Evolutionary conservation across 257 asterid species (phyloP).

Genomic region (Ligustrum vulgare): DNA sequence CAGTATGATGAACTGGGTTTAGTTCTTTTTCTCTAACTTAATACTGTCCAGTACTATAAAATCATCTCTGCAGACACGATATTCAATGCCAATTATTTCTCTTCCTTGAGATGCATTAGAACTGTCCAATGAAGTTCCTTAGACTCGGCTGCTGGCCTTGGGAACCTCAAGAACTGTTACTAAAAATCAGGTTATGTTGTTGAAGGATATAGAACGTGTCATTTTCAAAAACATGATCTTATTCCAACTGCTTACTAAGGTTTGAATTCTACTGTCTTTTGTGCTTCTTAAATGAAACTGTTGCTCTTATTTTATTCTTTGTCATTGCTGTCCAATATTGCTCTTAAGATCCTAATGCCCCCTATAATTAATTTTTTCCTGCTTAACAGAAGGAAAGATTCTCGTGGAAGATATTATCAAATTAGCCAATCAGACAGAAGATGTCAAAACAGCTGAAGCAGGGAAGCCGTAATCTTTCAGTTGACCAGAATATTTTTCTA

Average conservation of each 20-base stretch:
- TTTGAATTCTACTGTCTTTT: constrained; percentile 1
- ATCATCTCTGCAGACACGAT: not conserved
- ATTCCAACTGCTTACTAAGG: not conserved
- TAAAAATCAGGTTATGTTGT: too few relatives aligned
- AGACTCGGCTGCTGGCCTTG: not conserved
- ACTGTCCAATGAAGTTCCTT: too few relatives aligned
- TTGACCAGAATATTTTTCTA: too few relatives aligned
- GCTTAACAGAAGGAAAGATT: constrained; percentile 78
- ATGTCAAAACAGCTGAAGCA: constrained; percentile 49
- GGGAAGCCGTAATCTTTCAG: constrained; percentile 40
- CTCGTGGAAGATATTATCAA: constrained; percentile 85
- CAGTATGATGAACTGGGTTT: not conserved
- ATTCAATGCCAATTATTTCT: not conserved
- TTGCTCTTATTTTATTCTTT: not conserved
- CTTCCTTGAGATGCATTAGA: too few relatives aligned
- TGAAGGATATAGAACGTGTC: not conserved
- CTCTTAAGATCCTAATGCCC: not conserved
- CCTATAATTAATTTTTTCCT: constrained; percentile 9
- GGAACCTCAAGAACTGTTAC: not conserved
- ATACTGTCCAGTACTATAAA: not conserved
- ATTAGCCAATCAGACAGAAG: constrained; percentile 66
- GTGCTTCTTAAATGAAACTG: not conserved
- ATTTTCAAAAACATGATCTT: not conserved
- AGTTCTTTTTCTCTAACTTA: not conserved
- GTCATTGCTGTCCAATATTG: constrained; percentile 6